phyloP scores from a whole-genome alignment of 1,284 basidiomycete species.

The Caloboletus inedulis region DNA sequence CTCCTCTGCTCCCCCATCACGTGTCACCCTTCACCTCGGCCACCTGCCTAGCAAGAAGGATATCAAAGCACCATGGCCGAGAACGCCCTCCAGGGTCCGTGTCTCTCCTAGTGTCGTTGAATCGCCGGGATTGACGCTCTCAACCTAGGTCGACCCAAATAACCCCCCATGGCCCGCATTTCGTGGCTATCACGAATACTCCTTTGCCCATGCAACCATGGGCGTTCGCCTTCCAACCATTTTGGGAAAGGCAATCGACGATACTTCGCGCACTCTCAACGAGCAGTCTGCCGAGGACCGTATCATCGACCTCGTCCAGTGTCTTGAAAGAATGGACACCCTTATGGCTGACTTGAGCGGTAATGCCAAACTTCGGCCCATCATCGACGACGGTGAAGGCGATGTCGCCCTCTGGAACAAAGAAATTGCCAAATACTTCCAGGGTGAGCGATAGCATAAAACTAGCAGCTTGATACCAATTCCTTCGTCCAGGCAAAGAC shows the following conservation, averaged over 20 bases:
- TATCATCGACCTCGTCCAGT: slow-evolving; percentile 82
- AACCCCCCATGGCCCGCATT: slow-evolving; percentile 97
- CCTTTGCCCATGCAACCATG: slow-evolving; percentile 93
- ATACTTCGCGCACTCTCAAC: slow-evolving; percentile 88
- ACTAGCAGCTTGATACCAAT: neutral
- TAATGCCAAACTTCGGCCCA: slow-evolving; percentile 79
- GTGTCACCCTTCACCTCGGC: slow-evolving; percentile 64
- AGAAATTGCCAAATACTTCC: slow-evolving; percentile 90
- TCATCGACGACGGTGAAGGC: slow-evolving; percentile 90
- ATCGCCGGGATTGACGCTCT: neutral
- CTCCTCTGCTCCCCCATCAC: slow-evolving; percentile 44
- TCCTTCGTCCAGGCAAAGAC: slow-evolving; percentile 64
- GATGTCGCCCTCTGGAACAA: slow-evolving; percentile 98
- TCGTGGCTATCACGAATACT: slow-evolving; percentile 95
- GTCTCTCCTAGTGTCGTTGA: neutral
- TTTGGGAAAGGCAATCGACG: slow-evolving; percentile 94
- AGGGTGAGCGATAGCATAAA: slow-evolving; percentile 48
- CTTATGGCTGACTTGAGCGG: slow-evolving; percentile 81
- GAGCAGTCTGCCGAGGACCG: slow-evolving; percentile 82
- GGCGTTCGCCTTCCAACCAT: slow-evolving; percentile 93
- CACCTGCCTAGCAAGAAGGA: slow-evolving; percentile 69
- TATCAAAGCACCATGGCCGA: slow-evolving; percentile 65
- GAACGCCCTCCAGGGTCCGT: slow-evolving; percentile 66
- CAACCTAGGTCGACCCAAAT: slow-evolving; percentile 73
- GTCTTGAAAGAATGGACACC: slow-evolving; percentile 83